Evolutionary conservation across 768 basidiomycete species (phyloP), one percentile per base, ranked within the genome.

Genomic region (Psilocybe cubensis): DNA sequence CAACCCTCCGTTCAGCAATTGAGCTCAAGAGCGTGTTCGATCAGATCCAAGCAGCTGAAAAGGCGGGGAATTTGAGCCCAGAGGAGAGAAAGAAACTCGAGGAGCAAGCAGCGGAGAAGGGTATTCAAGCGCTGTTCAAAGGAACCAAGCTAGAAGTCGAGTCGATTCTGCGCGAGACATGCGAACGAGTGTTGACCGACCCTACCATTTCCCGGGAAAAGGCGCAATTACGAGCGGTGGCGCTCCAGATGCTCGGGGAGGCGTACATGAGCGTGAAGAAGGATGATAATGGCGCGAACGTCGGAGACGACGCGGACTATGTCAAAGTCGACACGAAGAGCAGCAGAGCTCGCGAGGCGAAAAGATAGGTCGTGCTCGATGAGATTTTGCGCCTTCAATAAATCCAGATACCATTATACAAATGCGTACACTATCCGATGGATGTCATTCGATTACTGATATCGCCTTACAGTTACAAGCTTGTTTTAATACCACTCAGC

Each of bases 81-180:
- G 93, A 94, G 41, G 91, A 94, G 74, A 88, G 85, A 74, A 86
- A 82, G 68, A 83, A 86, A 55, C 75, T 96, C 1, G 94, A 96
- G 68, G 94, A 96, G 63, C 91, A 94, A 65, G 94, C 94, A 0
- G 94, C 94, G 0, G 94, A 96, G 76, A 96, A 95, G 71, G 94
- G 92, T 11, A 71, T 96, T 1, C 91, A 94, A 64, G 92, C 94
- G 1, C 74, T 96, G 27, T 96, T 96, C 83, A 96, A 95, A 80
- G 94, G 94, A 4, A 86, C 94, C 17, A 96, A 95, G 70, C 86
- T 96, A 24, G 94, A 96, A 69, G 83, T 96, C 52, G 93, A 96
- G 68, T 92, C 92, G 4, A 85, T 96, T 38, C 74, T 96, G 5
- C 86, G 94, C 14, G 94, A 96, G 70, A 90, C 89, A 0, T 96